Percentiles rank a stretch among this genome's conserved stretches.
phyloP scores from a whole-genome alignment of 495 filamentous ascomycete genomes.

The Opeltia flavorubescens region DNA sequence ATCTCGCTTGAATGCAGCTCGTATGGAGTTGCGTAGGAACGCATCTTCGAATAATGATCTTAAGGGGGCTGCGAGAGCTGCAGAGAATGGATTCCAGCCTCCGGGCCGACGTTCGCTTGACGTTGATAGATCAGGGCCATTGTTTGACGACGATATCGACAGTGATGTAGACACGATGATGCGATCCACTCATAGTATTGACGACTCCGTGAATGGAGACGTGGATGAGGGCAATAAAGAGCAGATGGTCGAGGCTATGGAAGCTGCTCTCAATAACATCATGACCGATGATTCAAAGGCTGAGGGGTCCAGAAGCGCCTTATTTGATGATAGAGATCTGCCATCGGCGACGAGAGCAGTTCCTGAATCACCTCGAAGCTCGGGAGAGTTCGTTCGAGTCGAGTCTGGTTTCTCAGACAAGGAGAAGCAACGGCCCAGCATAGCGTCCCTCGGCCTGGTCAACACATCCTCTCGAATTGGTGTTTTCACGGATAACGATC shows the following conservation, averaged over 20 bases:
- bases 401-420: conserved; percentile 33
- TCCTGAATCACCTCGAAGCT: conserved; percentile 37
- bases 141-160: conserved; percentile 56
- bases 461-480: conserved; percentile 65
- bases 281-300: conserved; percentile 60
- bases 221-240: conserved; percentile 28
- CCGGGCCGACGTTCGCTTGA: conserved; percentile 43
- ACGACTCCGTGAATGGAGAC: conserved; percentile 35
- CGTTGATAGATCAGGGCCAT: conserved; percentile 34
- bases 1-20: conserved; percentile 20
- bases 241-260: conserved; percentile 77
- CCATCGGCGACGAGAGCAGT: conserved; percentile 32
- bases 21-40: conserved; percentile 39
- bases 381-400: conserved; percentile 35
- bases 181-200: conserved; percentile 43
- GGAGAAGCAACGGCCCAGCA: conserved; percentile 54
- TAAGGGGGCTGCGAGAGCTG: conserved; percentile 22
- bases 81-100: conserved; percentile 20
- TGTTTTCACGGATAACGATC: conserved; percentile 83
- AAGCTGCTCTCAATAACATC: conserved; percentile 86
- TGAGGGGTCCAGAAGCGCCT: conserved; percentile 45
- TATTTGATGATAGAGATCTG: conserved; percentile 33
- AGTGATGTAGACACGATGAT: conserved; percentile 39
- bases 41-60: conserved; percentile 46
- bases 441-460: conserved; percentile 82